Evolutionary conservation across 495 filamentous ascomycete genomes (phyloP).

Genomic region (Aspergillus indologenus): DNA sequence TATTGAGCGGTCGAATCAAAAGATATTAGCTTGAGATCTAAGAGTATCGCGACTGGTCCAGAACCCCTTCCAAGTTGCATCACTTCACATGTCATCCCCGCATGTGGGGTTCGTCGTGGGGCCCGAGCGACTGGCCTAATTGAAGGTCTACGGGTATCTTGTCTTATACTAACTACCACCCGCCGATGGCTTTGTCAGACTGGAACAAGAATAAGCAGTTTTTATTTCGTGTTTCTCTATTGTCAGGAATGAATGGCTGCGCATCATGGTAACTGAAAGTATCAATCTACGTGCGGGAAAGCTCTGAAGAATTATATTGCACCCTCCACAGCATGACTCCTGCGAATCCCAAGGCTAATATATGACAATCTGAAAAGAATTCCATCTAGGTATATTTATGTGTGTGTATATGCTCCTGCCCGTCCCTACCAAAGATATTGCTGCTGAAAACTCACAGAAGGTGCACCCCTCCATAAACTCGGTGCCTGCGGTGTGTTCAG

Average conservation of each 20-base stretch:
- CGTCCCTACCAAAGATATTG: constrained; percentile 36
- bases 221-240: neutral
- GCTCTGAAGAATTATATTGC: too few relatives aligned
- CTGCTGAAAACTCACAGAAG: constrained; percentile 35
- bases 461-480: constrained; percentile 35
- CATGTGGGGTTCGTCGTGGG: neutral
- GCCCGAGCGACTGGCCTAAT: neutral
- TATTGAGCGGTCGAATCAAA: too few relatives aligned
- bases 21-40: too few relatives aligned
- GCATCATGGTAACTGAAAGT: too few relatives aligned
- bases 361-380: too few relatives aligned
- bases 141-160: neutral
- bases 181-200: neutral
- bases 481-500: constrained; percentile 8
- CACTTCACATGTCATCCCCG: neutral
- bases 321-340: too few relatives aligned
- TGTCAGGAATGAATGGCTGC: too few relatives aligned
- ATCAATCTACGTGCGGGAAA: too few relatives aligned
- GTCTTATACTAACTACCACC: neutral
- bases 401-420: too few relatives aligned
- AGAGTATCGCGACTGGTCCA: neutral
- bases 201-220: neutral
- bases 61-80: too few relatives aligned
- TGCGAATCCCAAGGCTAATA: too few relatives aligned
- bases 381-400: too few relatives aligned